These are phyloP conservation scores for Hordeum marinum DNA, from an alignment of 176 grass and related monocot species.

Conservation along the genomic window DNA sequence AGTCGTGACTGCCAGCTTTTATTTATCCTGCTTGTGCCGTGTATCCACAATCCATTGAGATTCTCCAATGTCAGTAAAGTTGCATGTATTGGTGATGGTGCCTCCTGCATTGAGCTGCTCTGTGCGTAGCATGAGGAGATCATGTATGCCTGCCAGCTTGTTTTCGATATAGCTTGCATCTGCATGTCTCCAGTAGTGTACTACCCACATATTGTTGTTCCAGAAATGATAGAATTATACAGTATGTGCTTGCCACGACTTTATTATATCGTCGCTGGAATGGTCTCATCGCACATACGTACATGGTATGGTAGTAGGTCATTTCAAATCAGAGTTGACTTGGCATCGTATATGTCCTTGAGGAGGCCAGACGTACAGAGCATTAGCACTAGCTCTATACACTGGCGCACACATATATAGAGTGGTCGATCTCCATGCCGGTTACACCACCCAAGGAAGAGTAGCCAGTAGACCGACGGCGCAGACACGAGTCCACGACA, in stretches of 20 bases:
- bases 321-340: conserved; percentile 23
- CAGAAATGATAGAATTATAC: neutral
- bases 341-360: neutral
- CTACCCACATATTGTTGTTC: neutral
- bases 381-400: neutral
- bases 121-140: neutral
- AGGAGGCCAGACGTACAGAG: neutral
- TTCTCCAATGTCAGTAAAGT: neutral
- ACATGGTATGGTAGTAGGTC: neutral
- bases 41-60: neutral
- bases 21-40: neutral
- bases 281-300: neutral
- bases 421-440: neutral
- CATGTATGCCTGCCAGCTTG: conserved; percentile 19
- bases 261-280: neutral
- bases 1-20: conserved; percentile 6
- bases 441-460: neutral
- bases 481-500: neutral
- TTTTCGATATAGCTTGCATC: neutral
- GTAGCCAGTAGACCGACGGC: neutral
- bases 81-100: neutral
- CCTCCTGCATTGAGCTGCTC: conserved; percentile 10
- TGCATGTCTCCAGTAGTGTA: neutral
- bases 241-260: neutral
- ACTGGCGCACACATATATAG: neutral